Percentiles rank a stretch among this genome's conserved stretches.
Evolutionary conservation across 1,139 yeast species (phyloP).

Genomic region (Taphrina pruni): DNA sequence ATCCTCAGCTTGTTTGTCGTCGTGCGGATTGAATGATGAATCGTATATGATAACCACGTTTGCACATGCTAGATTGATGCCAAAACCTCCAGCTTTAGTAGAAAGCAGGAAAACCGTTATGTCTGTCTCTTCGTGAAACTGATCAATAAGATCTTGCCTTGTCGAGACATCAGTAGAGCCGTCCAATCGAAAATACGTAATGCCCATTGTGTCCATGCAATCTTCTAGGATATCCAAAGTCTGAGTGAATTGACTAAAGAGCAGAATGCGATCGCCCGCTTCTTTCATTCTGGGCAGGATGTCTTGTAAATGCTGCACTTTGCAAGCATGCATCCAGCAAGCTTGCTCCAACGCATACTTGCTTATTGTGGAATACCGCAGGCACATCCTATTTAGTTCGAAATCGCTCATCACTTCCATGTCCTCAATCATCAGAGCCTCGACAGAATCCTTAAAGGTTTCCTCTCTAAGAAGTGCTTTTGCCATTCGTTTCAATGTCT

Average conservation of each 20-base stretch:
- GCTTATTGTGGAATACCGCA: conserved; percentile 71
- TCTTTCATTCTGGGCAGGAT: conserved; percentile 66
- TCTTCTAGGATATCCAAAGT: conserved; percentile 84
- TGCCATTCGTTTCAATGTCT: conserved; percentile 68
- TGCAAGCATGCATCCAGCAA: conserved; percentile 77
- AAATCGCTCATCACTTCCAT: conserved; percentile 96
- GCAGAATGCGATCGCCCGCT: conserved; percentile 73
- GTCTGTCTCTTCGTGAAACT: conserved; percentile 77
- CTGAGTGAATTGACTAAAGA: conserved; percentile 92
- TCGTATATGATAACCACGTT: conserved; percentile 89
- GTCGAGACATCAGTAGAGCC: conserved; percentile 94
- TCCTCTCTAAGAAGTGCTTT: conserved; percentile 79
- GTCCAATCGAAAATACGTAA: conserved; percentile 82
- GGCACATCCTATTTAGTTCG: conserved; percentile 78
- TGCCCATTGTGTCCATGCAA: conserved; percentile 67
- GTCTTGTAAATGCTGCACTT: conserved; percentile 63
- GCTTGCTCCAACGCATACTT: conserved; percentile 60
- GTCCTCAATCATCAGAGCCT: conserved; percentile 79
- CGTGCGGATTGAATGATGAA: conserved; percentile 96
- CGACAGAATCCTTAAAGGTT: conserved; percentile 75
- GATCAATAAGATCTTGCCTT: conserved; percentile 80
- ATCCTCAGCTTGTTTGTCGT: conserved; percentile 97
- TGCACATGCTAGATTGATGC: conserved; percentile 94
- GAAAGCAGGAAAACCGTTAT: conserved; percentile 87
- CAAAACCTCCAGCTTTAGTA: conserved; percentile 98